A percentile compares a stretch with the other conserved stretches of the same genome.
These are phyloP conservation scores for Sphagnum contortum DNA, from an alignment of 225 moss, liverwort and hornwort species.

Conservation along the genomic window DNA sequence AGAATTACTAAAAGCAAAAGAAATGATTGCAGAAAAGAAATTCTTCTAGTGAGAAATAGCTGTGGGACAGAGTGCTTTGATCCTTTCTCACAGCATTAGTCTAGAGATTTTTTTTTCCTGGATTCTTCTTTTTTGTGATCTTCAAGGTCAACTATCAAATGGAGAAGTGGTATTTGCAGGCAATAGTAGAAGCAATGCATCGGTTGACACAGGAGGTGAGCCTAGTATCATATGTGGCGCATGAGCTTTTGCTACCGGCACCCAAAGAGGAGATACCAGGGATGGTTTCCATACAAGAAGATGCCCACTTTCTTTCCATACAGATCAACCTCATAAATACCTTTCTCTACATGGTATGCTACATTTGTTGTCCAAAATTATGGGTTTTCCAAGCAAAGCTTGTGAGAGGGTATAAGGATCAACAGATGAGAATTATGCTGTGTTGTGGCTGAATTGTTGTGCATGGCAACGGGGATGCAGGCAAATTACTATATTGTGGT, in stretches of 20 bases:
- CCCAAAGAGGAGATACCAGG: constrained; percentile 36
- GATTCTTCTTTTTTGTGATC: too few species aligned
- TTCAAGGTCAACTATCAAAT: too few species aligned
- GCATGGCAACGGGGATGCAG: constrained; percentile 12
- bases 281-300: constrained; percentile 41
- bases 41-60: too few species aligned
- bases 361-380: background rate
- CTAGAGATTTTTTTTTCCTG: too few species aligned
- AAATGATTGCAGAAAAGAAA: too few species aligned
- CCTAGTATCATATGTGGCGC: constrained; percentile 42
- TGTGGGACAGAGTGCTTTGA: too few species aligned
- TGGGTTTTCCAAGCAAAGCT: background rate
- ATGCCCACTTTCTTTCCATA: constrained; percentile 49
- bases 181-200: constrained; percentile 48
- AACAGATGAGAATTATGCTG: background rate
- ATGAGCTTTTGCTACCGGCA: constrained; percentile 51
- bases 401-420: background rate
- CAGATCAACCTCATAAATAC: constrained; percentile 56
- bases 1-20: too few species aligned
- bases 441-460: background rate
- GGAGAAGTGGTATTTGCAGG: constrained; percentile 13
- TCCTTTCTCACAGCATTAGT: too few species aligned
- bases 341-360: constrained; percentile 51
- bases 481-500: constrained; percentile 65
- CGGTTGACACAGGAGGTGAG: constrained; percentile 44